Conservation (phyloP, 768 basidiomycete species). For the Tubosaeta sp. region DNA sequence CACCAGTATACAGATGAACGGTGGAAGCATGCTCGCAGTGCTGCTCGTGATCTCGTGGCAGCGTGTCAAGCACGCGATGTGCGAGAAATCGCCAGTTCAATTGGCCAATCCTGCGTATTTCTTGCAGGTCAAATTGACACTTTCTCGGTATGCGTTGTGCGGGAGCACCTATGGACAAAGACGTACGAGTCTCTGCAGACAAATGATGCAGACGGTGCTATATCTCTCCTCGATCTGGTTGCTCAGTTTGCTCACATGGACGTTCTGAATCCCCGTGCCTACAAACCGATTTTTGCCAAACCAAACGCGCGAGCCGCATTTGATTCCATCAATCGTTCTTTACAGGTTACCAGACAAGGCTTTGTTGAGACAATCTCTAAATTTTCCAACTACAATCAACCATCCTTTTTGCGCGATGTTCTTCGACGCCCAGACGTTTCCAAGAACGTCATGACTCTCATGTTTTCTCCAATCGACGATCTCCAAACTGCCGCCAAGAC, state of each 20-base stretch:
- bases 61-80: constrained; percentile 32
- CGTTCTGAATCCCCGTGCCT: constrained; percentile 50
- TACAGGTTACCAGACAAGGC: constrained; percentile 54
- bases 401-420: constrained; percentile 48
- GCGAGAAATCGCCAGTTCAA: constrained; percentile 27
- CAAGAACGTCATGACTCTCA: constrained; percentile 56
- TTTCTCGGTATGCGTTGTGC: constrained; percentile 40
- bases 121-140: constrained; percentile 27
- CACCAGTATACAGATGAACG: constrained; percentile 32
- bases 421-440: constrained; percentile 54
- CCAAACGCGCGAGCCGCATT: constrained; percentile 35
- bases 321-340: constrained; percentile 55
- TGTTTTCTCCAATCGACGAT: constrained; percentile 78
- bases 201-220: constrained; percentile 55
- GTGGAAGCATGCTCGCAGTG: constrained; percentile 41
- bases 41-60: constrained; percentile 40
- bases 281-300: constrained; percentile 35
- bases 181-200: constrained; percentile 57
- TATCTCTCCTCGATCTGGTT: constrained; percentile 53
- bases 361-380: constrained; percentile 60
- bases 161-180: constrained; percentile 63
- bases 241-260: constrained; percentile 67
- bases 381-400: constrained; percentile 59
- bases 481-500: constrained; percentile 73
- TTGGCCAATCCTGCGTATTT: constrained; percentile 31